Conservation (phyloP, 257 asterid species). For the Voacanga thouarsii region DNA sequence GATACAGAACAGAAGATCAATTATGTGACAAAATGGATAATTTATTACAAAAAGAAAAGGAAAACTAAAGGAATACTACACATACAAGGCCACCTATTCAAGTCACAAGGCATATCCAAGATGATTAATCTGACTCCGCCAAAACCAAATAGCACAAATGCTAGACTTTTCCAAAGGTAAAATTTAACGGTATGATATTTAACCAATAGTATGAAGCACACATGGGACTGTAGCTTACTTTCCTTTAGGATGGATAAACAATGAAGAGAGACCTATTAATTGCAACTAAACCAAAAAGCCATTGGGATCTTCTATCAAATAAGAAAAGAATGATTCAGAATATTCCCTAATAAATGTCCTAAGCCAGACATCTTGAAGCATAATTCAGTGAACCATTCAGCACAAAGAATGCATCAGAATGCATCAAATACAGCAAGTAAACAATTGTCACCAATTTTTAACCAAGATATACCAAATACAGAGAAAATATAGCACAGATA, state of each 20-base stretch:
- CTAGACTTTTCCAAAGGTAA: neutral
- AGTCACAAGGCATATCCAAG: neutral
- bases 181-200: conserved; percentile 12
- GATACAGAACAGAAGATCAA: neutral
- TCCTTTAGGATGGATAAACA: too few relatives aligned
- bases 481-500: neutral
- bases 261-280: too few relatives aligned
- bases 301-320: too few relatives aligned
- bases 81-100: conserved; percentile 8
- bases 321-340: neutral
- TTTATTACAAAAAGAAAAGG: neutral
- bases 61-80: neutral
- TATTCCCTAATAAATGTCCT: neutral
- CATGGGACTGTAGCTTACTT: too few relatives aligned
- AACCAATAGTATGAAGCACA: too few relatives aligned
- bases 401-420: neutral
- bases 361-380: neutral
- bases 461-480: neutral
- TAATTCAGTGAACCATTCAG: neutral
- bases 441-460: neutral
- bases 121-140: neutral
- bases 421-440: neutral
- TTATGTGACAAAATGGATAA: neutral
- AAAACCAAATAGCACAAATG: conserved; percentile 8
- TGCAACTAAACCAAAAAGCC: too few relatives aligned